Percentiles rank a stretch among this genome's conserved stretches.
These are phyloP conservation scores for Gypsophila paniculata DNA, from an alignment of 179 eudicot genomes.

Conservation along the genomic window DNA sequence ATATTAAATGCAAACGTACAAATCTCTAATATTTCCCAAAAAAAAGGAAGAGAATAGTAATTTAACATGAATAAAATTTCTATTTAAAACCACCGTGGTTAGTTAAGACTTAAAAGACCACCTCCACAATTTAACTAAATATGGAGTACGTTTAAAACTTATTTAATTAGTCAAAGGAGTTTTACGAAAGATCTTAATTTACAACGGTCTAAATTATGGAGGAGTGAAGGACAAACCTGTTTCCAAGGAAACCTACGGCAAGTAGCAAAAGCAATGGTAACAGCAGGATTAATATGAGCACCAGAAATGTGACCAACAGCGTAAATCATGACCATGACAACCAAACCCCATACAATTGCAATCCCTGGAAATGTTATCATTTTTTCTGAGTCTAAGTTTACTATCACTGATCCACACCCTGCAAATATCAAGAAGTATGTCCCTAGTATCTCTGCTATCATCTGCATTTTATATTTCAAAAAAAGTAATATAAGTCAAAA, in stretches of 20 bases:
- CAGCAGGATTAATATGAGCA: conserved; percentile 90
- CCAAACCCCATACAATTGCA: conserved; percentile 75
- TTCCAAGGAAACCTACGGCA: conserved; percentile 74
- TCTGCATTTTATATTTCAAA: conserved; percentile 29
- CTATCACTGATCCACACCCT: conserved; percentile 68
- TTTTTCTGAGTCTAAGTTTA: conserved; percentile 39
- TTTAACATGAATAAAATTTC: no score
- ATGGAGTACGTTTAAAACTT: no score
- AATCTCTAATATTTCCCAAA: not conserved
- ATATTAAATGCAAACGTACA: not conserved
- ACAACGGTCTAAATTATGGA: not conserved
- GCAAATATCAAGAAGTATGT: conserved; percentile 83
- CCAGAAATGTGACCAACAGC: conserved; percentile 88
- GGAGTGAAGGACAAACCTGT: conserved; percentile 40
- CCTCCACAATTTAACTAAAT: no score
- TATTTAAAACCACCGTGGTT: no score
- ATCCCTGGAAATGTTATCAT: conserved; percentile 60
- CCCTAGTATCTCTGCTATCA: conserved; percentile 78
- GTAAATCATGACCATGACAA: conserved; percentile 88
- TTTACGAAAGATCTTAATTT: no score
- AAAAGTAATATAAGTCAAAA: no score
- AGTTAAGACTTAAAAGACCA: no score
- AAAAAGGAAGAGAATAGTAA: no score
- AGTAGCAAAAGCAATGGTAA: conserved; percentile 84
- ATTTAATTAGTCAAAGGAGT: no score